phyloP scores from a whole-genome alignment of 2,329 filamentous ascomycete species.

The Gaeumannomyces sp. region DNA sequence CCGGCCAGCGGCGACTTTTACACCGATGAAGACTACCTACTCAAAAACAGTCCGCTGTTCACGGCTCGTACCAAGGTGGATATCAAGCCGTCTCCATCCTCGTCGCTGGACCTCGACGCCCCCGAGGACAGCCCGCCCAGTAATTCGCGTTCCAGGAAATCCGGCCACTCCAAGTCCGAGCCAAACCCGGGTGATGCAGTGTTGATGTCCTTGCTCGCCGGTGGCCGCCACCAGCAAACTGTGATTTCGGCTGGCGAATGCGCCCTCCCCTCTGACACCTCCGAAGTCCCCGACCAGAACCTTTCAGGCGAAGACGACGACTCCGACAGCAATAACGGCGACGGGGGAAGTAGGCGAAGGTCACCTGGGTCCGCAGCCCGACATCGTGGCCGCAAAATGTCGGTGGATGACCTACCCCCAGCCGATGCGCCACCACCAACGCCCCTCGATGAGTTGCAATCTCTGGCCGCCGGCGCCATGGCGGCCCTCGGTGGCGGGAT shows the following conservation, averaged over 20 bases:
- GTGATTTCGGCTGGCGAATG: conserved; percentile 48
- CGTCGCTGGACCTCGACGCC: conserved; percentile 7
- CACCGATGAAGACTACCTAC: conserved; percentile 38
- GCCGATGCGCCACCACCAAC: not conserved
- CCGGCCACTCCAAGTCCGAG: conserved; percentile 28
- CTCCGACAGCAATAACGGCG: conserved; percentile 1
- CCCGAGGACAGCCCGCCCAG: not conserved
- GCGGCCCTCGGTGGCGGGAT: conserved; percentile 13
- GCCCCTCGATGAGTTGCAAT: conserved; percentile 20
- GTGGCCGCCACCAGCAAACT: conserved; percentile 59
- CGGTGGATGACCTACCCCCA: conserved; percentile 9
- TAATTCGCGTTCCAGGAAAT: not conserved
- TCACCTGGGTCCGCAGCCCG: conserved; percentile 8
- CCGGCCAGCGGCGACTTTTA: conserved; percentile 27
- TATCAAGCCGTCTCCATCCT: conserved; percentile 5
- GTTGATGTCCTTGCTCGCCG: conserved; percentile 58
- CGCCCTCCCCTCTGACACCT: conserved; percentile 36
- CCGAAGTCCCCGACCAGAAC: conserved; percentile 9
- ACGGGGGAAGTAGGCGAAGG: conserved; percentile 1
- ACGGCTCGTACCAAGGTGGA: conserved; percentile 4
- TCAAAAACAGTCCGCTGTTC: conserved; percentile 34
- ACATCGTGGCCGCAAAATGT: conserved; percentile 21
- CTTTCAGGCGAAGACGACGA: conserved; percentile 9
- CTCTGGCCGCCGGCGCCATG: conserved; percentile 26
- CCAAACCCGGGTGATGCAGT: conserved; percentile 59